phyloP scores from a whole-genome alignment of 139 green algal genomes.

The Haematococcus lacustris region DNA sequence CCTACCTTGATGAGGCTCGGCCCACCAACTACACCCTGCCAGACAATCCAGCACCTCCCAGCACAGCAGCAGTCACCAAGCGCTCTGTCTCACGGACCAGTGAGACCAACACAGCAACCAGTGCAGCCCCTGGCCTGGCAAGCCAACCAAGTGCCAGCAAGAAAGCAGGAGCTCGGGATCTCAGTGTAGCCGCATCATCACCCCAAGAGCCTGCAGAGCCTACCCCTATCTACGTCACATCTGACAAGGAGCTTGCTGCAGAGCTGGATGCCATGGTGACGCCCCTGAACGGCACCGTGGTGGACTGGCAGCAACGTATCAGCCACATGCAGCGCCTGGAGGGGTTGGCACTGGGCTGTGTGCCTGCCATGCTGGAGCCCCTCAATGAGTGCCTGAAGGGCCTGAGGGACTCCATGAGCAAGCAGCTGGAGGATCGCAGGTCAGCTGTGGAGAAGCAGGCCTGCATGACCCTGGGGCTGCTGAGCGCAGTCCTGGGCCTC shows the following conservation, averaged over 20 bases:
- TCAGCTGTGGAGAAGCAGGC: slow-evolving; percentile 56
- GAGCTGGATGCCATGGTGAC: slow-evolving; percentile 42
- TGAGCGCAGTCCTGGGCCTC: slow-evolving; percentile 45
- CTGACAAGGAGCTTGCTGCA: slow-evolving; percentile 37
- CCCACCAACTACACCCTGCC: too few relatives aligned
- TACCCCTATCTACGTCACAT: too few relatives aligned
- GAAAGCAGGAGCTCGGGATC: too few relatives aligned
- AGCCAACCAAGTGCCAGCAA: too few relatives aligned
- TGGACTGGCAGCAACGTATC: slow-evolving; percentile 39
- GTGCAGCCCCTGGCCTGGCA: too few relatives aligned
- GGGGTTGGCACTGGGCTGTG: slow-evolving; percentile 52
- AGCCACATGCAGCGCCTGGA: slow-evolving; percentile 61
- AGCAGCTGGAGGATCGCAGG: slow-evolving; percentile 56
- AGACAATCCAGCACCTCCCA: too few relatives aligned
- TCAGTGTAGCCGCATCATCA: too few relatives aligned
- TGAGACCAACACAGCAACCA: too few relatives aligned
- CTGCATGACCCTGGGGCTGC: slow-evolving; percentile 49
- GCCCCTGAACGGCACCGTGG: slow-evolving; percentile 18
- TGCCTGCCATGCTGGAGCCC: slow-evolving; percentile 2
- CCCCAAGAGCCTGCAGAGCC: too few relatives aligned
- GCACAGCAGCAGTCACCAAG: too few relatives aligned
- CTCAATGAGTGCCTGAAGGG: slow-evolving; percentile 6
- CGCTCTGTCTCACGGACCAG: too few relatives aligned
- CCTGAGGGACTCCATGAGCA: slow-evolving; percentile 1
- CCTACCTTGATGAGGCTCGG: too few relatives aligned